Evolutionary conservation across 805 yeast genomes (phyloP).

Genomic region (Kazachstania psychrophila): DNA sequence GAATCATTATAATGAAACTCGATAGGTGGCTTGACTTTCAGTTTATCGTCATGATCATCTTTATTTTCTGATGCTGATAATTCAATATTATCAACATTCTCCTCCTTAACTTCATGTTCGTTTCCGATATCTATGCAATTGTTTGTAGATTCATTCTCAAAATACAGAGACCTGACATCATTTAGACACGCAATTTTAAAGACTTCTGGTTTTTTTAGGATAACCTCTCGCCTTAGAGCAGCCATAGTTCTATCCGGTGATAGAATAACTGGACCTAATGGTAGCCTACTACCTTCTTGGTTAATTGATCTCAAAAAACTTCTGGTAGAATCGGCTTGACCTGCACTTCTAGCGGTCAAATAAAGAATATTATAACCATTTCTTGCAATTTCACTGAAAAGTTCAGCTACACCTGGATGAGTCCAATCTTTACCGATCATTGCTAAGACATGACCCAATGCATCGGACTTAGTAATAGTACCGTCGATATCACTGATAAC

Average conservation of each 20-base stretch:
- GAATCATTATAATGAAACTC: not conserved
- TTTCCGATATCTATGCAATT: slow-evolving; percentile 1
- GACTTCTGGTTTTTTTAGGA: slow-evolving; percentile 92
- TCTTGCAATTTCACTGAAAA: slow-evolving; percentile 74
- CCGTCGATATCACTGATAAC: slow-evolving; percentile 98
- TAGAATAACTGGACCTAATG: slow-evolving; percentile 85
- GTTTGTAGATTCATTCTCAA: slow-evolving; percentile 9
- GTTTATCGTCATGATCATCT: slow-evolving; percentile 4
- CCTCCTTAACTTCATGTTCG: slow-evolving; percentile 2
- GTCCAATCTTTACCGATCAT: slow-evolving; percentile 98
- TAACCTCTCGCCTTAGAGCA: slow-evolving; percentile 84
- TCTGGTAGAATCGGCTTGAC: slow-evolving; percentile 88
- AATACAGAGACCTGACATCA: slow-evolving; percentile 69
- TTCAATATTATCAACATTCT: not conserved
- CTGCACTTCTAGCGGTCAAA: slow-evolving; percentile 89
- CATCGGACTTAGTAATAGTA: slow-evolving; percentile 95
- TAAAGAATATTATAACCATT: slow-evolving; percentile 94
- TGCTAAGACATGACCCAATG: slow-evolving; percentile 89
- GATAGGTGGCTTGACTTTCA: not conserved
- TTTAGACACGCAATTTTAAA: slow-evolving; percentile 94
- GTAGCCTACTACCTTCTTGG: slow-evolving; percentile 68
- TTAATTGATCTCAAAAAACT: slow-evolving; percentile 68
- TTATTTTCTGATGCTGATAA: slow-evolving; percentile 2
- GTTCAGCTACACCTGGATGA: slow-evolving; percentile 86
- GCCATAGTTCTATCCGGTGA: slow-evolving; percentile 97